Evolutionary conservation across 2,329 filamentous ascomycete species (phyloP).

Genomic region (Fusarium zealandicum): DNA sequence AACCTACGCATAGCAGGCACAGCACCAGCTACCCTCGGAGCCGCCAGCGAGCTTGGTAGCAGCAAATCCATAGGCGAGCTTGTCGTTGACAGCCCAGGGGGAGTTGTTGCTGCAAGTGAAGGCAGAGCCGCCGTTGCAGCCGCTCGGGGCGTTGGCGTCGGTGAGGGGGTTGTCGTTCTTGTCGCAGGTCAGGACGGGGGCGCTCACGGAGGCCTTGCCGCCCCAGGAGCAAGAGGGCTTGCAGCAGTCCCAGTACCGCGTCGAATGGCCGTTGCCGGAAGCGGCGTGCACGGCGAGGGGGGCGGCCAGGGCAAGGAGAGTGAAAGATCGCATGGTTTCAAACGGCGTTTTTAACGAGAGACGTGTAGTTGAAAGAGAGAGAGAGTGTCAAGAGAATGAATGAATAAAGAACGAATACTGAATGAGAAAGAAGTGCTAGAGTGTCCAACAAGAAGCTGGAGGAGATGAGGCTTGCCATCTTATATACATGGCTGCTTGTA

Average conservation of each 20-base stretch:
- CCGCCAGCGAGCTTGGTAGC: constrained; percentile 64
- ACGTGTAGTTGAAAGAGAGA: constrained; percentile 27
- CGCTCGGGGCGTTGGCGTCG: constrained; percentile 56
- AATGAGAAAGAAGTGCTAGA: constrained; percentile 22
- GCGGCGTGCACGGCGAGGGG: constrained; percentile 38
- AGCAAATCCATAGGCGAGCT: constrained; percentile 69
- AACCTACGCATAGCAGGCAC: constrained; percentile 65
- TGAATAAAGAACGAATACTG: constrained; percentile 14
- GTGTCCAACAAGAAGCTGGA: background rate
- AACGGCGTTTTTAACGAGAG: constrained; percentile 23
- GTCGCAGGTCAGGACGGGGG: constrained; percentile 62
- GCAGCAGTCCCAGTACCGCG: constrained; percentile 71
- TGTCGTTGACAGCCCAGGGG: constrained; percentile 67
- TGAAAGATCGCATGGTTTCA: constrained; percentile 35
- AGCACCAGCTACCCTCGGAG: constrained; percentile 69
- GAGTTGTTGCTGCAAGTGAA: constrained; percentile 69
- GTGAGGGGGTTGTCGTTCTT: constrained; percentile 61
- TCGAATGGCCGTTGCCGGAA: constrained; percentile 41
- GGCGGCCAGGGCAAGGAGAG: constrained; percentile 36
- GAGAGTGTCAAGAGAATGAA: constrained; percentile 23
- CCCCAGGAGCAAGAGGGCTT: constrained; percentile 72
- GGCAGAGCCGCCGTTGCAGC: constrained; percentile 64
- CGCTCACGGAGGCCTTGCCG: constrained; percentile 60
- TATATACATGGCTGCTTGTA: constrained; percentile 27
- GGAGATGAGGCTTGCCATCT: constrained; percentile 4